Evolutionary conservation across 306 rosid genomes (phyloP).

Genomic region (Lathyrus oleraceus): DNA sequence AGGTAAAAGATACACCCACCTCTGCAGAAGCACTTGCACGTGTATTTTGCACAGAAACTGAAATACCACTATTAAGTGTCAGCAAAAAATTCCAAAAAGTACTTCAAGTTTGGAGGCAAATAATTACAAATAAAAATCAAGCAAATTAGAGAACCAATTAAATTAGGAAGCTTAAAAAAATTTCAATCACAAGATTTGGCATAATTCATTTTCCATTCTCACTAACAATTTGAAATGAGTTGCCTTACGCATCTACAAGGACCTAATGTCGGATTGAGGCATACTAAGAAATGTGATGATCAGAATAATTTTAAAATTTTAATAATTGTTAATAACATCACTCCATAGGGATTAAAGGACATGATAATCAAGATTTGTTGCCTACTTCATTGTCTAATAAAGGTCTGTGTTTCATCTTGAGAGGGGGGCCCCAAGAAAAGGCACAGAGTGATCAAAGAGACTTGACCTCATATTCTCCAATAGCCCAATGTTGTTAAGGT

Average conservation of each 20-base stretch:
- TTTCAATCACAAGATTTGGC: background rate
- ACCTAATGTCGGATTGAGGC: background rate
- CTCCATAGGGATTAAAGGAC: background rate
- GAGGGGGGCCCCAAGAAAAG: background rate
- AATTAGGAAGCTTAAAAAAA: background rate
- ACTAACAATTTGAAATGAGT: background rate
- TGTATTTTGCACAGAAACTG: constrained; percentile 66
- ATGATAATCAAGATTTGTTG: background rate
- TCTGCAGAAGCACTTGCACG: constrained; percentile 60
- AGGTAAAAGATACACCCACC: constrained; percentile 44
- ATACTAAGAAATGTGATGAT: background rate
- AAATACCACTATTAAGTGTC: constrained; percentile 38
- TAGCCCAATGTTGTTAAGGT: background rate
- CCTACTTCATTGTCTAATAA: background rate
- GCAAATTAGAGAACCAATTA: background rate
- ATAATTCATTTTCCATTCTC: background rate
- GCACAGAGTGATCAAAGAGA: background rate
- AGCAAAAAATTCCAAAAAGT: constrained; percentile 32
- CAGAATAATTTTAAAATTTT: background rate
- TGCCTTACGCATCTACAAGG: background rate
- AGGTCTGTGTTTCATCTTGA: background rate
- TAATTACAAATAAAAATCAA: constrained; percentile 13
- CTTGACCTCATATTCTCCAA: background rate
- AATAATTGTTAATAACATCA: constrained; percentile 1
- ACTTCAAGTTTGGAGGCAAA: background rate